phyloP scores from a whole-genome alignment of 768 basidiomycete species.

The Cystoderma amianthinum region DNA sequence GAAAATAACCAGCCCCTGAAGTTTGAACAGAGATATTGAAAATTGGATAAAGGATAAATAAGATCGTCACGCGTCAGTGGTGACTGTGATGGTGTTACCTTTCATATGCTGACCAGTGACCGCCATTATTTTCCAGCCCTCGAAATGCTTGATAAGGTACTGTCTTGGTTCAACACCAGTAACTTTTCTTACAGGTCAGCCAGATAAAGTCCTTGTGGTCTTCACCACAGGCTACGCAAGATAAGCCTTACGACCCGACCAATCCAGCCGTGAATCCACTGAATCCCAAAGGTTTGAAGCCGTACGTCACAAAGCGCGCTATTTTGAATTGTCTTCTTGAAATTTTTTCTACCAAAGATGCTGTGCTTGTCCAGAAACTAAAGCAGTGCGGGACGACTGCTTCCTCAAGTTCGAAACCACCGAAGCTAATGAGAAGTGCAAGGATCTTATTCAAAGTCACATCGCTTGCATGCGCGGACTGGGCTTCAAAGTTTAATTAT shows the following conservation, averaged over 20 bases:
- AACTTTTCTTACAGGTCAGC: not conserved
- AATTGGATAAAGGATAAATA: no score
- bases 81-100: no score
- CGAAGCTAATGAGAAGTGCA: conserved; percentile 74
- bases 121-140: not conserved
- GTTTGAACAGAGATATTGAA: no score
- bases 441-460: conserved; percentile 71
- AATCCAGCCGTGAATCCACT: conserved; percentile 80
- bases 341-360: conserved; percentile 46
- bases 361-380: conserved; percentile 93
- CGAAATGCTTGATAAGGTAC: conserved; percentile 37
- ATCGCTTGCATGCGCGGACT: conserved; percentile 86
- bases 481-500: conserved; percentile 79
- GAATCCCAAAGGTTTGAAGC: conserved; percentile 92
- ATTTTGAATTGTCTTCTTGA: not conserved
- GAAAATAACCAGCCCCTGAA: no score
- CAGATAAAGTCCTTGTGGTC: conserved; percentile 58
- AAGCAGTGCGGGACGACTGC: conserved; percentile 89
- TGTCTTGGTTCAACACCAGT: no score
- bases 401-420: conserved; percentile 69
- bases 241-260: conserved; percentile 59
- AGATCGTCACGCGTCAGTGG: no score
- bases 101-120: no score
- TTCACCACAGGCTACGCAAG: conserved; percentile 18
- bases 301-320: conserved; percentile 18